Conservation (phyloP, 768 basidiomycete species). For the Auriscalpium orientale region DNA sequence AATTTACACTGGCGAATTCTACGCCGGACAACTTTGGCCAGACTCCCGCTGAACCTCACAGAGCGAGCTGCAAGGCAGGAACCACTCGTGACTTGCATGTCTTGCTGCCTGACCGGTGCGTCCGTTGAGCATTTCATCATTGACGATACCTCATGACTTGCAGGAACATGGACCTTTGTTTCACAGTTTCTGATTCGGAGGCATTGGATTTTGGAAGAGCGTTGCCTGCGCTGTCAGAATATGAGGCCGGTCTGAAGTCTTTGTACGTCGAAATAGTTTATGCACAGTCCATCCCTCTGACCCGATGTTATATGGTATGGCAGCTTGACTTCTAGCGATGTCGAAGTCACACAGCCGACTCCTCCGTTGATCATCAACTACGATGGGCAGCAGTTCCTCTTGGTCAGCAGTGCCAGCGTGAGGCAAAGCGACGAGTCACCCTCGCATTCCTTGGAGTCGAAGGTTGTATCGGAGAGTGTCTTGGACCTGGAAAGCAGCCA, state of each 20-base stretch:
- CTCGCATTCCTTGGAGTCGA: slow-evolving; percentile 7
- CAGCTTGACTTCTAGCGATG: slow-evolving; percentile 29
- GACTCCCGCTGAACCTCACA: background rate
- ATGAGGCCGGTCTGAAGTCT: slow-evolving; percentile 29
- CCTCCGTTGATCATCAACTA: slow-evolving; percentile 37
- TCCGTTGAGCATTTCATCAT: background rate
- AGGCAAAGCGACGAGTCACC: slow-evolving; percentile 32
- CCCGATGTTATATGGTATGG: slow-evolving; percentile 7
- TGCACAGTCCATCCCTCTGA: background rate
- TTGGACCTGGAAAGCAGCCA: slow-evolving; percentile 49
- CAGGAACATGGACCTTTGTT: slow-evolving; percentile 41
- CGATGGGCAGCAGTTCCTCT: slow-evolving; percentile 34
- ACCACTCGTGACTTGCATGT: slow-evolving; percentile 3
- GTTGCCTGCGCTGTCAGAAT: slow-evolving; percentile 36
- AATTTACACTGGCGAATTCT: slow-evolving; percentile 4
- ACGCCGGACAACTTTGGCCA: too few species aligned
- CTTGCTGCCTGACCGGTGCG: slow-evolving; percentile 12
- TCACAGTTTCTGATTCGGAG: slow-evolving; percentile 33
- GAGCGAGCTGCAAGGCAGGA: background rate
- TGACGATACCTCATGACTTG: background rate
- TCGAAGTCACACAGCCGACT: slow-evolving; percentile 31
- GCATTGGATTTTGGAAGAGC: slow-evolving; percentile 8
- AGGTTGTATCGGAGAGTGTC: slow-evolving; percentile 37
- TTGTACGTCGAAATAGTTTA: slow-evolving; percentile 31
- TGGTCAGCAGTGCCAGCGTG: slow-evolving; percentile 40